These are phyloP conservation scores for Dryas alaskensis DNA, from an alignment of 306 rosid species.

Conservation along the genomic window DNA sequence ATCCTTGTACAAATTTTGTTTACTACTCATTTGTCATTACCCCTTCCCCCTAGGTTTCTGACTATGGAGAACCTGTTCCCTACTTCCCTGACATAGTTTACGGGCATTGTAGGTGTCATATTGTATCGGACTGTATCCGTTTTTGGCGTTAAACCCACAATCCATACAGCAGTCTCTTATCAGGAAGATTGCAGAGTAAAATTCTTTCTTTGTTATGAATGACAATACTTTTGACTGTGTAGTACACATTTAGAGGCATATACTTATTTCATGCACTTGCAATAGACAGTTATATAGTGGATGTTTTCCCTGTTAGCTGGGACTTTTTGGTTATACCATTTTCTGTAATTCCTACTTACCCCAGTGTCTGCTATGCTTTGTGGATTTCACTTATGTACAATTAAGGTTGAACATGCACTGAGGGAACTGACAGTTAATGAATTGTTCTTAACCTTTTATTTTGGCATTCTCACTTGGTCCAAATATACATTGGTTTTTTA, in stretches of 20 bases:
- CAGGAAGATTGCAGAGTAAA: conserved; percentile 52
- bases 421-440: background rate
- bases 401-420: background rate
- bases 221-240: background rate
- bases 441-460: conserved; percentile 1
- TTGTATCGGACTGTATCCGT: conserved; percentile 79
- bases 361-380: background rate
- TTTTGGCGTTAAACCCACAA: conserved; percentile 59
- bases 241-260: background rate
- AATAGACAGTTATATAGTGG: background rate
- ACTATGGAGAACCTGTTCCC: conserved; percentile 12
- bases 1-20: conserved; percentile 12
- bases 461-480: conserved; percentile 24
- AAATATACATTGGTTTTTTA: background rate
- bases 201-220: background rate
- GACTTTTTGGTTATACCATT: background rate
- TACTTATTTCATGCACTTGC: background rate
- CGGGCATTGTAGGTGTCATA: conserved; percentile 58
- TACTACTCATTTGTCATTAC: conserved; percentile 18
- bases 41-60: conserved; percentile 23
- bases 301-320: background rate
- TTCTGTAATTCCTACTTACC: background rate
- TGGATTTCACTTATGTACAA: background rate
- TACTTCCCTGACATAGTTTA: conserved; percentile 31
- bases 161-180: conserved; percentile 52